Base-by-base conservation (phyloP, 1,284 basidiomycete species). In the Phlebopus sp. region DNA sequence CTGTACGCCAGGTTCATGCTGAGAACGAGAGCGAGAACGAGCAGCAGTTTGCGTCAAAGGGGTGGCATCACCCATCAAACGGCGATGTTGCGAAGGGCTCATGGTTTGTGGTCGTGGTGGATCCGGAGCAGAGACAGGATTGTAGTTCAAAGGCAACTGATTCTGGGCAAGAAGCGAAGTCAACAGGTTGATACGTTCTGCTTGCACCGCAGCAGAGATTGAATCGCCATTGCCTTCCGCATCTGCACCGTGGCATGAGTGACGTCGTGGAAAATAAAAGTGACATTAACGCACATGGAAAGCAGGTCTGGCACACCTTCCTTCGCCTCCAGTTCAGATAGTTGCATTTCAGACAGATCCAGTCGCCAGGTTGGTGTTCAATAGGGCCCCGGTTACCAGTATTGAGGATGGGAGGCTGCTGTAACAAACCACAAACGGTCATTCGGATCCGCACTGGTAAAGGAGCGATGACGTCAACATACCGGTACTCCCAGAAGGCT, bases 351-450 rank as follows among this genome's bases (percentile, higher is more conserved):
- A 77, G 73, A 68, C 91, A 93, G 49, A 90, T 75, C 90, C 91
- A 93, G 69, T 93, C 90, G n/a, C 91, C 91, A 2, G 90, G 88
- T 74, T 93, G 90, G 70, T 88, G 76, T 57, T 78, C 77, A 46
- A 92, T 92, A 4, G 91, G 91, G 21, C 90, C 90, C 48, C 84
- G 78, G 66, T 92, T 93, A 8, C 90, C 90, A 0, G 90, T 93
- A 63, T 93, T 93, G 56, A 93, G 73, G 62, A 93, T 91, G 39
- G 88, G 89, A 14, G 88, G 88, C 53, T 85, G 86, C 80, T 86
- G 48, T 13, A 43, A 38, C 30, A 36, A 23, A 43, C 30, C 17
- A 21, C 23, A 47, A 32, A 38, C 35, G n/a, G 21, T 31, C 13
- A 46, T 59, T 32, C 51, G 37, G 2, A 1, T 32, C 10, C 4